Evolutionary conservation across 2,329 filamentous ascomycete genomes (phyloP).

Genomic region (Epichloe amarillans): DNA sequence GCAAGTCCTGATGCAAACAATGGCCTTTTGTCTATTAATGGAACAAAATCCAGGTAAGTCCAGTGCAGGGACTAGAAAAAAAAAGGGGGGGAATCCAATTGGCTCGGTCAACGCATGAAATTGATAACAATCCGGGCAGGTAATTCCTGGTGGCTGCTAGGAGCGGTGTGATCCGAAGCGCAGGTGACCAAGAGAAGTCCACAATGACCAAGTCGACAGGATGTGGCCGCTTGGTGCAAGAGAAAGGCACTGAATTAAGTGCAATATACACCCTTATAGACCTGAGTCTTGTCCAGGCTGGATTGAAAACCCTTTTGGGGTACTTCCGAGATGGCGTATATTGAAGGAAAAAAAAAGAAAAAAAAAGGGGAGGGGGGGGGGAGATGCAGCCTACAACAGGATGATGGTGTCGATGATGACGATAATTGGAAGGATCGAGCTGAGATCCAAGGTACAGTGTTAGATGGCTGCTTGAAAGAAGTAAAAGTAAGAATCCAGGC

Average conservation of each 20-base stretch:
- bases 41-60: not conserved
- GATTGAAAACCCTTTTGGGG: not conserved
- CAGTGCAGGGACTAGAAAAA: not conserved
- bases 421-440: not conserved
- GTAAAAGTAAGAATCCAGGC: not conserved
- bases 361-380: not conserved
- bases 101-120: constrained; percentile 1
- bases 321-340: not conserved
- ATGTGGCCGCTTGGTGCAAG: not conserved
- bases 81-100: constrained; percentile 1
- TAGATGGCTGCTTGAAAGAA: not conserved
- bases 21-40: not conserved
- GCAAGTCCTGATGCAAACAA: not conserved
- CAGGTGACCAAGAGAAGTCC: constrained; percentile 4
- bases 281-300: constrained; percentile 2
- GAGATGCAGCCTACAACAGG: not conserved
- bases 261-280: constrained; percentile 3
- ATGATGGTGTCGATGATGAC: not conserved
- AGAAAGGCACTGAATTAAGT: constrained; percentile 6
- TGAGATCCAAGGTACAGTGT: not conserved
- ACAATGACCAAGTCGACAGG: constrained; percentile 4
- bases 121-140: constrained; percentile 1
- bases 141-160: not conserved
- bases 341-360: not conserved
- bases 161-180: constrained; percentile 6